Conservation (phyloP, 1,284 basidiomycete species). For the Trichosporon asahii region DNA sequence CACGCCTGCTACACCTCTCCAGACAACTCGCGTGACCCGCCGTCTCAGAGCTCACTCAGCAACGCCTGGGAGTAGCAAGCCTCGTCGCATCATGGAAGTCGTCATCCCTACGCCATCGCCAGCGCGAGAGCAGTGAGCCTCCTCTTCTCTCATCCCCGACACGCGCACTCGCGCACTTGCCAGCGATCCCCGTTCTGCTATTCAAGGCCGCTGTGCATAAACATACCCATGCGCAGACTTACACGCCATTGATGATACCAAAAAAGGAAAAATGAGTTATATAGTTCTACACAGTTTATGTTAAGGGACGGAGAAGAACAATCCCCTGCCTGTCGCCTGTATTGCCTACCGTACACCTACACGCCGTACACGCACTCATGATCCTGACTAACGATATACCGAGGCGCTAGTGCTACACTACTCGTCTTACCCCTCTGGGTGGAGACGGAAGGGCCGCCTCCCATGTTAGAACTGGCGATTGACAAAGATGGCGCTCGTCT, state of each 20-base stretch:
- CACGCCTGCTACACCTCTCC: background rate
- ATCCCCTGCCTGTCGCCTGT: background rate
- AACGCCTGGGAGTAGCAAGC: background rate
- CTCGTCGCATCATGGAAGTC: background rate
- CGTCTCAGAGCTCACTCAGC: background rate
- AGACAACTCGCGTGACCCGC: background rate
- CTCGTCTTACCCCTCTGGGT: no score
- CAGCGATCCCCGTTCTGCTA: background rate
- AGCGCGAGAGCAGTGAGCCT: background rate
- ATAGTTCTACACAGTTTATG: background rate
- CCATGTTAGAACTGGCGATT: conserved; percentile 32
- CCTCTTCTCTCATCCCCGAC: background rate
- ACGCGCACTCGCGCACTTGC: background rate
- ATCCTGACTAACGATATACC: background rate
- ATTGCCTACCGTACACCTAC: background rate
- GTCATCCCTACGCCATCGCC: conserved; percentile 2
- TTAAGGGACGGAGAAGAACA: background rate
- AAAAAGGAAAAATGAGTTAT: background rate
- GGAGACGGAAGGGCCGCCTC: no score
- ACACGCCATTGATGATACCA: background rate
- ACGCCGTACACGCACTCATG: background rate
- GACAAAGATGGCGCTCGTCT: conserved; percentile 42
- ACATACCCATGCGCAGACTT: background rate
- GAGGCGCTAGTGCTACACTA: background rate
- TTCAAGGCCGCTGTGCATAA: background rate